Conservation (phyloP, 768 basidiomycete genomes). For the Amanita brunnescens region DNA sequence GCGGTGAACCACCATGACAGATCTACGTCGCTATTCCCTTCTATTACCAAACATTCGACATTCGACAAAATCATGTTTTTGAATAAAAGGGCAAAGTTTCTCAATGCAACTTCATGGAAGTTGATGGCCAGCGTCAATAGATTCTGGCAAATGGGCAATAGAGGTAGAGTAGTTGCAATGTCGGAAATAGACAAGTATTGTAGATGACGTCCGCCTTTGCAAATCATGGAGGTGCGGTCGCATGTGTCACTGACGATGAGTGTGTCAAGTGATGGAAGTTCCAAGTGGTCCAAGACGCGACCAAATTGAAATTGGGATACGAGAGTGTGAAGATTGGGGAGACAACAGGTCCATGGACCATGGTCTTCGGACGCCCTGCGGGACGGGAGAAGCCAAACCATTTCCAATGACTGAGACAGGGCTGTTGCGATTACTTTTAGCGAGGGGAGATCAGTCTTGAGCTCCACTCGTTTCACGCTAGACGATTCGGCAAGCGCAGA, state of each 20-base stretch:
- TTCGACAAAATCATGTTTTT: constrained; percentile 1
- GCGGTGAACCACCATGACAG: constrained; percentile 4
- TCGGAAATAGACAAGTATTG: constrained; percentile 10
- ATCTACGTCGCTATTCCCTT: constrained; percentile 3
- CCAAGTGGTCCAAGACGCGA: constrained; percentile 7
- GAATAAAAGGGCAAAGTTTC: neutral
- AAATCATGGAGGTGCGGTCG: constrained; percentile 1
- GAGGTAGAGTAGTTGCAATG: neutral
- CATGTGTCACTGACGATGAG: neutral
- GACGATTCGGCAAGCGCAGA: constrained; percentile 6
- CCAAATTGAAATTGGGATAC: constrained; percentile 9
- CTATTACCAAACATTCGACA: constrained; percentile 2
- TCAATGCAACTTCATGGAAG: constrained; percentile 6
- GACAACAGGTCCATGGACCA: constrained; percentile 1
- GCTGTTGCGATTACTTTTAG: constrained; percentile 6
- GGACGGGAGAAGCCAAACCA: constrained; percentile 17
- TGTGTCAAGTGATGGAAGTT: constrained; percentile 8
- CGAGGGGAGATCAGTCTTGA: constrained; percentile 9
- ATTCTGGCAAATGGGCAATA: constrained; percentile 7
- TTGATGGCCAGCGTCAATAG: constrained; percentile 11
- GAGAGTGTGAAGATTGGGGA: constrained; percentile 17
- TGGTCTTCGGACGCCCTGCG: neutral
- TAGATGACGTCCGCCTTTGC: constrained; percentile 1
- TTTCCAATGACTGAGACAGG: constrained; percentile 12
- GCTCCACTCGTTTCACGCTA: constrained; percentile 16